These are phyloP conservation scores for Tetracladium setigerum DNA, from an alignment of 495 filamentous ascomycete species.

Conservation along the genomic window DNA sequence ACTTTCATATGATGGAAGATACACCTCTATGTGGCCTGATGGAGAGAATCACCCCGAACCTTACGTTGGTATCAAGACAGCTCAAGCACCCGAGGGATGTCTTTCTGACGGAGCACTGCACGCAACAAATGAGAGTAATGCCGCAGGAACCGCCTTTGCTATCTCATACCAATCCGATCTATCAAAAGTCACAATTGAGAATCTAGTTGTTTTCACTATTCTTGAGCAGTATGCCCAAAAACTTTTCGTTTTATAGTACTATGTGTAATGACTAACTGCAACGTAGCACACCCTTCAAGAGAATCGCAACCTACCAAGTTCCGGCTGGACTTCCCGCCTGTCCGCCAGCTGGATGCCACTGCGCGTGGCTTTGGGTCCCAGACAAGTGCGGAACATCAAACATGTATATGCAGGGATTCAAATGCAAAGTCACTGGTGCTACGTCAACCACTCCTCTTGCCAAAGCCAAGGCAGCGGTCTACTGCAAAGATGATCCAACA, in stretches of 20 bases:
- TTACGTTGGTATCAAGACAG: constrained; percentile 19
- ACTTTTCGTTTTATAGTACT: too few species aligned
- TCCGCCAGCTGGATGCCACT: constrained; percentile 43
- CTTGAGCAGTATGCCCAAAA: too few species aligned
- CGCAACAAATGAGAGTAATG: constrained; percentile 33
- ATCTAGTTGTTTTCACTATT: constrained; percentile 44
- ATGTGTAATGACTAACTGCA: constrained; percentile 1
- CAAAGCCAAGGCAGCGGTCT: constrained; percentile 31
- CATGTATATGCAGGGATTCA: constrained; percentile 47
- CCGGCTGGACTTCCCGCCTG: constrained; percentile 39
- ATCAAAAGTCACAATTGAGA: constrained; percentile 39
- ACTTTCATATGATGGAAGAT: constrained; percentile 36
- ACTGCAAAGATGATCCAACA: constrained; percentile 31
- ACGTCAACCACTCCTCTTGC: constrained; percentile 32
- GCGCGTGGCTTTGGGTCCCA: constrained; percentile 52
- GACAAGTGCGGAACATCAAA: constrained; percentile 29
- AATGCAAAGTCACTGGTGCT: constrained; percentile 42
- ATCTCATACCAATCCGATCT: constrained; percentile 45
- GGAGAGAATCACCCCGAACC: constrained; percentile 37
- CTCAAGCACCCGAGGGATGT: constrained; percentile 25
- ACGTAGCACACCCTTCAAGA: constrained; percentile 40
- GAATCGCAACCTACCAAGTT: constrained; percentile 40
- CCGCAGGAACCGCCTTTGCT: constrained; percentile 44
- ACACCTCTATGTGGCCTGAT: constrained; percentile 36
- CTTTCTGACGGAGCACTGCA: constrained; percentile 37